A percentile compares a stretch with the other conserved stretches of the same genome.
phyloP scores from a whole-genome alignment of 2,329 filamentous ascomycete species.

The Xylariaceae sp. region DNA sequence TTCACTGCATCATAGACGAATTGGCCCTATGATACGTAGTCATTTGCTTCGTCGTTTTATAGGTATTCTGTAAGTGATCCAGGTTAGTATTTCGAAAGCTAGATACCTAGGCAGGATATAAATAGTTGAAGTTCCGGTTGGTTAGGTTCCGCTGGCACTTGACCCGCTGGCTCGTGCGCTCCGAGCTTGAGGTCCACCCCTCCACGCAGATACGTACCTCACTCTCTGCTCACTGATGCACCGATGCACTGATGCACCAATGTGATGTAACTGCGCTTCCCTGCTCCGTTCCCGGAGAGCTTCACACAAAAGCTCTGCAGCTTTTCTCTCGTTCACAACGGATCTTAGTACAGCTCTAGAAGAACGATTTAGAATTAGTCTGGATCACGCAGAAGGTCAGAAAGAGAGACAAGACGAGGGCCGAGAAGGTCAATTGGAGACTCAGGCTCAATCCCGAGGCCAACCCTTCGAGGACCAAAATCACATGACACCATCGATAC shows the following conservation, averaged over 20 bases:
- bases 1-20: no score
- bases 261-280: neutral
- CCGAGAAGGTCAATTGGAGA: neutral
- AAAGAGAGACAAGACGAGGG: neutral
- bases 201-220: neutral
- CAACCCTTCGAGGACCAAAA: no score
- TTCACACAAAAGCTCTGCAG: constrained; percentile 1
- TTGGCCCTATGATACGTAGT: no score
- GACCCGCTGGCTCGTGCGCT: no score
- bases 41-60: no score
- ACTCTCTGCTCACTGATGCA: neutral
- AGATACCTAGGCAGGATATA: no score
- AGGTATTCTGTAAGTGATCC: no score
- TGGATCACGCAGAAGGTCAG: neutral
- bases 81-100: no score
- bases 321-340: constrained; percentile 4
- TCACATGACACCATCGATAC: neutral
- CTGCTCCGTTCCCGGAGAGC: constrained; percentile 22
- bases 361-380: neutral
- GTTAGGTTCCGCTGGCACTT: no score
- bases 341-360: neutral
- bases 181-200: no score
- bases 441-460: no score
- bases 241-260: constrained; percentile 4
- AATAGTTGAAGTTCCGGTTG: no score